Conservation (phyloP, 495 filamentous ascomycete genomes). For the Tuber brumale region DNA sequence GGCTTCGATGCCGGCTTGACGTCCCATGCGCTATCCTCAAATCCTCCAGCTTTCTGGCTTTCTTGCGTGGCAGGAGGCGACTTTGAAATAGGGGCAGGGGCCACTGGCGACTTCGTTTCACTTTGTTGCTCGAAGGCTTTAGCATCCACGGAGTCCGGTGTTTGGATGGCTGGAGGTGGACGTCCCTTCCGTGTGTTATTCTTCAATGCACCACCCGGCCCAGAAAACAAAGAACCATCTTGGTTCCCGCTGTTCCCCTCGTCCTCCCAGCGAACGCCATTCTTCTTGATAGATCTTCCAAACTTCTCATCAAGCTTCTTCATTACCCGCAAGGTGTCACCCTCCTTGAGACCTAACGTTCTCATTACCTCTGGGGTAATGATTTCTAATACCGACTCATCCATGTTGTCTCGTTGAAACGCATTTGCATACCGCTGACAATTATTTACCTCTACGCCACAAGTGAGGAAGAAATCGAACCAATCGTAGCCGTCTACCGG, state of each 20-base stretch:
- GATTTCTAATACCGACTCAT: constrained; percentile 80
- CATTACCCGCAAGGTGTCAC: constrained; percentile 92
- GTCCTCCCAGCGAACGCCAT: constrained; percentile 51
- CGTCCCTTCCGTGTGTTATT: constrained; percentile 96
- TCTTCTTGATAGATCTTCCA: constrained; percentile 53
- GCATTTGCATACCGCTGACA: constrained; percentile 90
- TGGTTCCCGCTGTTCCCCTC: constrained; percentile 42
- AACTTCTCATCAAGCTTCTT: constrained; percentile 79
- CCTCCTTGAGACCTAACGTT: constrained; percentile 84
- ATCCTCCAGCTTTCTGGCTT: constrained; percentile 57
- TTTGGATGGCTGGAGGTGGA: constrained; percentile 74
- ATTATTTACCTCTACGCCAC: constrained; percentile 81
- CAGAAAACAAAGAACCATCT: constrained; percentile 74
- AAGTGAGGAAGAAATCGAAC: constrained; percentile 95
- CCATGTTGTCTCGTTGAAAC: constrained; percentile 87
- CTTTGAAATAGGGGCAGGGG: constrained; percentile 43
- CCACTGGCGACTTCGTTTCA: constrained; percentile 20
- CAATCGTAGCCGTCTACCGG: constrained; percentile 80
- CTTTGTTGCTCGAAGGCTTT: constrained; percentile 70
- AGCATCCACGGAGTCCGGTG: constrained; percentile 76
- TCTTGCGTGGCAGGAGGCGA: constrained; percentile 45
- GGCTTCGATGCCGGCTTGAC: constrained; percentile 73
- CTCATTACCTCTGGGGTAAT: constrained; percentile 74
- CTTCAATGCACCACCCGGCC: constrained; percentile 74
- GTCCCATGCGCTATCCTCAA: constrained; percentile 97